A percentile compares a stretch with the other conserved stretches of the same genome.
Conservation (phyloP, 257 asterid genomes). For the Fraxinus quadrangulata region DNA sequence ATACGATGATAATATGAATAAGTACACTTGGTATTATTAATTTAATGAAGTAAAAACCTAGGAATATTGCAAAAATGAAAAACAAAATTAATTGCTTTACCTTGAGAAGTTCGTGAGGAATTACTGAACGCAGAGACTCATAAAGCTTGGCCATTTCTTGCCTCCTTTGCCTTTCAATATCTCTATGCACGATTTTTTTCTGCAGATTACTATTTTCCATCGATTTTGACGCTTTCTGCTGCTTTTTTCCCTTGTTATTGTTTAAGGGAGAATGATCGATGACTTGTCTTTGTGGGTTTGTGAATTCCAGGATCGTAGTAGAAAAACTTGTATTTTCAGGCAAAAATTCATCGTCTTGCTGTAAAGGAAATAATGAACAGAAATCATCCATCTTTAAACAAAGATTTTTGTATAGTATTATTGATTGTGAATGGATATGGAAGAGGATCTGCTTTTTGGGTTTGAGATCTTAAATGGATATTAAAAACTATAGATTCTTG, state of each 20-base stretch:
- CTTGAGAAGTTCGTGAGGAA: constrained; percentile 45
- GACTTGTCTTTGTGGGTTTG: not conserved
- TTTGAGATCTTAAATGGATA: constrained; percentile 12
- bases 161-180: constrained; percentile 51
- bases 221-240: not conserved
- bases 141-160: constrained; percentile 52
- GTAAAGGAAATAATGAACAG: not conserved
- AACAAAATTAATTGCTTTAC: constrained; percentile 6
- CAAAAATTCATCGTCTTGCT: not conserved
- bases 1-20: not conserved
- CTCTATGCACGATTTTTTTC: constrained; percentile 41
- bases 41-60: too few species aligned
- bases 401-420: too few species aligned
- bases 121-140: constrained; percentile 40
- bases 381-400: not conserved
- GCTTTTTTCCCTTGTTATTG: not conserved
- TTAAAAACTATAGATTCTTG: constrained; percentile 15
- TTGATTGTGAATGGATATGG: not conserved
- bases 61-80: not conserved
- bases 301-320: not conserved
- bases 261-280: not conserved
- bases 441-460: not conserved
- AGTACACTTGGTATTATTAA: too few species aligned
- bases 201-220: not conserved
- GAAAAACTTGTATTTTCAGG: not conserved